Evolutionary conservation across 441 rosid species (phyloP), one percentile per base, ranked within the genome.

Genomic region (Geranium incanum): DNA sequence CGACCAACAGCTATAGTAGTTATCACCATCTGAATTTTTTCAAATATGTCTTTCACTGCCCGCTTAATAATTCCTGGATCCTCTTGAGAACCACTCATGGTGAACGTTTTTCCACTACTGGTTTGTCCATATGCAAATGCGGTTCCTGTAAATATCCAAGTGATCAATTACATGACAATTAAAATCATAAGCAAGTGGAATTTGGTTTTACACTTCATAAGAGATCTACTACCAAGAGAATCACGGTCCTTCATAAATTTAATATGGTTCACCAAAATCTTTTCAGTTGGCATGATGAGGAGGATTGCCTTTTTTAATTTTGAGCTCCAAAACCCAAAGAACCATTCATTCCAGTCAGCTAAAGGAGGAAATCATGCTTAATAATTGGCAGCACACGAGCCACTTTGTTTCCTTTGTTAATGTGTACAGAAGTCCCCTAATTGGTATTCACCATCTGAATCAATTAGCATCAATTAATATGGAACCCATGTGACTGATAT

Each of bases 41-140:
- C 79, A 77, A 91, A 93, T 1, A 87, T 80, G 83, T 91, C 92
- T 75, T 78, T 79, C 15, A 91, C 95, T 0, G 95, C 93, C 15
- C 86, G 87, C 67, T 80, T 89, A 74, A 91, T 91, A 67, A 93
- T 82, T 41, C 95, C 96, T 0, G 89, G 96, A 73, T 93, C 94
- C 9, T 74, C 66, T 9, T 85, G 80, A 3, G 97, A 86, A 69
- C 98, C 97, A 21, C 91, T 93, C 96, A 93, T 91, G 0, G 97
- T 93, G 75, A 87, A 93, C 9, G 98, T 91, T 79, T 93, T 93
- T 21, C 98, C 98, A 77, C 98, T 93, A 83, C 96, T 93, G 9
- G 98, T 93, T 79, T 91, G 98, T 68, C 98, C 98, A 77, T 93
- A 91, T 11, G 96, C 98, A 88, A 93, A 93, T 50, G 86, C 96